These are phyloP conservation scores for Populus nigra DNA, from an alignment of 345 rosid genomes.

Conservation along the genomic window DNA sequence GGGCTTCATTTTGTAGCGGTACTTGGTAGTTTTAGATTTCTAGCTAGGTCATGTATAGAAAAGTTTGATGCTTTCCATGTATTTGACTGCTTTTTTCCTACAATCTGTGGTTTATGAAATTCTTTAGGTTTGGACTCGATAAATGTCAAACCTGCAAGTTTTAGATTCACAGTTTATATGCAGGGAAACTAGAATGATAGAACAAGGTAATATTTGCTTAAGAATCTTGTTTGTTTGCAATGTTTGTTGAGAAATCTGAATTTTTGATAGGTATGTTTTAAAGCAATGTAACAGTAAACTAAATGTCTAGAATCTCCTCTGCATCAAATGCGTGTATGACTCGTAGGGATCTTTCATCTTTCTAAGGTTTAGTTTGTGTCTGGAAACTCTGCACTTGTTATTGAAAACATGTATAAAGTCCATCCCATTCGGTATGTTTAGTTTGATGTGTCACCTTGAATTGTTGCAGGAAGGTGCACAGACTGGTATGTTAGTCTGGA, in stretches of 20 bases:
- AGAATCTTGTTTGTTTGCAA: background rate
- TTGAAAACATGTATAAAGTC: constrained; percentile 3
- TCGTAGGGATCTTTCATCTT: background rate
- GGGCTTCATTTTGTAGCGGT: background rate
- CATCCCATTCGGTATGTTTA: constrained; percentile 11
- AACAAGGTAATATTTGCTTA: background rate
- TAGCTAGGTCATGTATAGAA: background rate
- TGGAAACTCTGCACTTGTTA: background rate
- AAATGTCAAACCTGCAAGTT: background rate
- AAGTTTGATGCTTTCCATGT: background rate
- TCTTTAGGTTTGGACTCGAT: background rate
- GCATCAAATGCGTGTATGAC: background rate
- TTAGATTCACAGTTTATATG: background rate
- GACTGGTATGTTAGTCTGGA: constrained; percentile 44
- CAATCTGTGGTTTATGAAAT: background rate
- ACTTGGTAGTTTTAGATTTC: background rate
- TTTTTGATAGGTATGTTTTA: background rate
- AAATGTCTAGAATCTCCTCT: background rate
- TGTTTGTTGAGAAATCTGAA: background rate
- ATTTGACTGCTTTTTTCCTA: background rate
- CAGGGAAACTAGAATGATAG: background rate
- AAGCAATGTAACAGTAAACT: background rate
- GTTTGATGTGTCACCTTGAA: constrained; percentile 21
- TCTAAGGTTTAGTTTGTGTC: background rate
- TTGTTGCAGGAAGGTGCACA: constrained; percentile 40